Percentiles rank a stretch among this genome's conserved stretches.
Evolutionary conservation across 106 monocot genomes (phyloP).

Genomic region (Narthecium ossifragum): DNA sequence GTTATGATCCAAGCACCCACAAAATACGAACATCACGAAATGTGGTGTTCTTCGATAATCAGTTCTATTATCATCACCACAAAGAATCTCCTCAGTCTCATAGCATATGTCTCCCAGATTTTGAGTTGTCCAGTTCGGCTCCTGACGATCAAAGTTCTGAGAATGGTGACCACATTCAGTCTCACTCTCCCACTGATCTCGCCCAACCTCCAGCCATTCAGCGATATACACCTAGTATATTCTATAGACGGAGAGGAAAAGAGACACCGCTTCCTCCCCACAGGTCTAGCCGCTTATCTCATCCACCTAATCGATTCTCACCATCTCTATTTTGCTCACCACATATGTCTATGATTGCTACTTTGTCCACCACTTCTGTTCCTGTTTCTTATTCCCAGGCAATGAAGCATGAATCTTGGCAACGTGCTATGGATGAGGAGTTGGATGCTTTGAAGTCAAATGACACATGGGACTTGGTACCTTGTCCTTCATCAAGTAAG

Average conservation of each 20-base stretch:
- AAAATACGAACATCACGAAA: background rate
- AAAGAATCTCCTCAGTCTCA: no score
- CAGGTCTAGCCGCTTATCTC: background rate
- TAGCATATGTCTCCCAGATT: background rate
- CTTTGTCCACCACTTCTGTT: background rate
- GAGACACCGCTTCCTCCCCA: background rate
- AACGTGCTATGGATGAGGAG: conserved; percentile 1
- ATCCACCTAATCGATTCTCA: background rate
- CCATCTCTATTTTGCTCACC: background rate
- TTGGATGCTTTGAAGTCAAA: background rate
- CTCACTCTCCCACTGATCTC: no score
- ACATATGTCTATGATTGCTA: background rate
- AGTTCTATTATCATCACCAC: no score
- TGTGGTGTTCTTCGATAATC: background rate
- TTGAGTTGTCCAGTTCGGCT: background rate
- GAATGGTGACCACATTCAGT: no score
- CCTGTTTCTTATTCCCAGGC: background rate
- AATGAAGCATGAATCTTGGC: background rate
- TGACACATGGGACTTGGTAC: background rate
- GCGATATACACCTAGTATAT: no score
- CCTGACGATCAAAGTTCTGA: no score
- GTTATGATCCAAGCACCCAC: background rate
- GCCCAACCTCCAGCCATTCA: background rate
- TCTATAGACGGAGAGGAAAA: no score
- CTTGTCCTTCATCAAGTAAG: background rate